Conservation (phyloP, 1,139 yeast species). For the Williopsis jadinii region DNA sequence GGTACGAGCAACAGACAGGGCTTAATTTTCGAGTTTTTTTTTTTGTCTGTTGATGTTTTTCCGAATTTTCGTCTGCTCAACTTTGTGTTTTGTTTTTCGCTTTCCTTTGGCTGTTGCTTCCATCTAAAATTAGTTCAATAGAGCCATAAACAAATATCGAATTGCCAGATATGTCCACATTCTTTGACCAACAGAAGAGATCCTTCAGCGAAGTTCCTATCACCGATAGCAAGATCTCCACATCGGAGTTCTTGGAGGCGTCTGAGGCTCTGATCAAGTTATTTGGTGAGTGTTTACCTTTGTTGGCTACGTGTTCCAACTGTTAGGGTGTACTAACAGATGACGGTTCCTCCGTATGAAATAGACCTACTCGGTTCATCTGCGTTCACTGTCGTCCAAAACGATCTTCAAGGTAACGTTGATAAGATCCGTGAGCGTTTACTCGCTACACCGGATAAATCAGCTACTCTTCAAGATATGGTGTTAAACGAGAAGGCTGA, state of each 20-base stretch:
- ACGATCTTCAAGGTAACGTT: conserved; percentile 85
- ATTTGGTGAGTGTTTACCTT: conserved; percentile 40
- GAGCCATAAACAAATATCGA: neutral
- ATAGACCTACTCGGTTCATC: conserved; percentile 69
- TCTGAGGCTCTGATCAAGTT: conserved; percentile 76
- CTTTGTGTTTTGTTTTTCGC: too few relatives aligned
- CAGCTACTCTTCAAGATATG: conserved; percentile 69
- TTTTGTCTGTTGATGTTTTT: too few relatives aligned
- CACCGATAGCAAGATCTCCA: conserved; percentile 55
- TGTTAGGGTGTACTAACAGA: conserved; percentile 4
- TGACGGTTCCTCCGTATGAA: too few relatives aligned
- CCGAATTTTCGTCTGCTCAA: too few relatives aligned
- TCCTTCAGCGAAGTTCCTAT: conserved; percentile 73
- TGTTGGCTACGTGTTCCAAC: neutral
- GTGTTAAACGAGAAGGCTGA: conserved; percentile 60
- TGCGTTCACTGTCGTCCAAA: conserved; percentile 80
- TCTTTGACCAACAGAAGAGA: conserved; percentile 70
- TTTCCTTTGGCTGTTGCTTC: too few relatives aligned
- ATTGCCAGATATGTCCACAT: conserved; percentile 43
- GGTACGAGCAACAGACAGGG: too few relatives aligned
- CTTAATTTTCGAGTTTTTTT: too few relatives aligned
- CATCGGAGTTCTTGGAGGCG: conserved; percentile 75
- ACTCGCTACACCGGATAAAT: conserved; percentile 54
- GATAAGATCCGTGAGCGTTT: conserved; percentile 64
- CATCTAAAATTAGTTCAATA: neutral